A percentile compares a stretch with the other conserved stretches of the same genome.
These are phyloP conservation scores for Papiliotrema fonsecae DNA, from an alignment of 1,284 basidiomycete species.

Conservation along the genomic window DNA sequence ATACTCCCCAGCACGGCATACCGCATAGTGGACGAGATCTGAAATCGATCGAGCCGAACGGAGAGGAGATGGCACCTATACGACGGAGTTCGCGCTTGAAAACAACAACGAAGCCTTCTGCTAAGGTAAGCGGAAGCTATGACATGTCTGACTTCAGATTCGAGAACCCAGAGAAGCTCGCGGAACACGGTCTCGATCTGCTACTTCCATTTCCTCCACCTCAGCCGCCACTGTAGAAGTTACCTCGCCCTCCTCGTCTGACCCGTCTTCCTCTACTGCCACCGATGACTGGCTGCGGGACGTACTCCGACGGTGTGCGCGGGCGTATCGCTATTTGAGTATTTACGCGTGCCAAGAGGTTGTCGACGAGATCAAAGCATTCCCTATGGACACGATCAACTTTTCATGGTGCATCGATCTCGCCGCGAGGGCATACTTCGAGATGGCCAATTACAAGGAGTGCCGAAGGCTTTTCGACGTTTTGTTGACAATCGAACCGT, in stretches of 20 bases:
- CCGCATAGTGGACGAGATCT: constrained; percentile 23
- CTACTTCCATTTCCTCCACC: constrained; percentile 52
- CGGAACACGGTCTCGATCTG: constrained; percentile 32
- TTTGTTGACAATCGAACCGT: constrained; percentile 72
- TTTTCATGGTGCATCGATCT: constrained; percentile 72
- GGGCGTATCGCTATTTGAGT: constrained; percentile 65
- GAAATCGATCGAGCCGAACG: constrained; percentile 28
- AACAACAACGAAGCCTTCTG: constrained; percentile 15
- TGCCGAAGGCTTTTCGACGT: constrained; percentile 80
- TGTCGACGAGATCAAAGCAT: constrained; percentile 64
- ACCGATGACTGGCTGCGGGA: constrained; percentile 80
- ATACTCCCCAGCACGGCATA: constrained; percentile 19
- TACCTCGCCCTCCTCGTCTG: constrained; percentile 59
- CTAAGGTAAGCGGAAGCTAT: constrained; percentile 8
- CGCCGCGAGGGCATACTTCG: constrained; percentile 79
- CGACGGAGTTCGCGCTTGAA: constrained; percentile 38
- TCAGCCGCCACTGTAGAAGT: constrained; percentile 60
- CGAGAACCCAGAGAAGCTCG: constrained; percentile 8
- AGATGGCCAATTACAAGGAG: constrained; percentile 77
- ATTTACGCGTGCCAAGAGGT: constrained; percentile 70
- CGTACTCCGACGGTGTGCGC: constrained; percentile 72
- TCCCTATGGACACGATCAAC: constrained; percentile 70
- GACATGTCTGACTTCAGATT: not conserved
- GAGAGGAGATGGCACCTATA: constrained; percentile 22
- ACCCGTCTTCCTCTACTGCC: constrained; percentile 63